Evolutionary conservation across 139 green algal species (phyloP).

Genomic region (Picochlorum sp.): DNA sequence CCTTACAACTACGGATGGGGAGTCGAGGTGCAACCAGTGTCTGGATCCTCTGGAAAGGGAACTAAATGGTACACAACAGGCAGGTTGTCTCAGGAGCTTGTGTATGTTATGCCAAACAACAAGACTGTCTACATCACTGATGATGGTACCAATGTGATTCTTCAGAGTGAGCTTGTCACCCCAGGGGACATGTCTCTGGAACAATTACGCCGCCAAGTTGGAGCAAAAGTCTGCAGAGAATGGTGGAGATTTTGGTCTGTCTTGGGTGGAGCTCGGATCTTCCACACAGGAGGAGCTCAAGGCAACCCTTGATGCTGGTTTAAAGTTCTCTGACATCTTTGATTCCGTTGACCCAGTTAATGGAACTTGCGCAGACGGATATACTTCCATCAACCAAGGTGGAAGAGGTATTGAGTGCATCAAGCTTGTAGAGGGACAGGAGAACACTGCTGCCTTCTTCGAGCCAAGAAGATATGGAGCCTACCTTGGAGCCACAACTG

Average conservation of each 20-base stretch:
- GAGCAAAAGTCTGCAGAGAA: slow-evolving; percentile 6
- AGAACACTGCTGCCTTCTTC: slow-evolving; percentile 39
- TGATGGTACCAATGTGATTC: slow-evolving; percentile 27
- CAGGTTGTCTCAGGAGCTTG: slow-evolving; percentile 20
- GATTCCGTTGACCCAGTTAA: slow-evolving; percentile 12
- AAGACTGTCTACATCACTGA: slow-evolving; percentile 41
- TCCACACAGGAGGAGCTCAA: slow-evolving; percentile 15
- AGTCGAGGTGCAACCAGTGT: slow-evolving; percentile 4
- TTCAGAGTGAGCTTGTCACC: slow-evolving; percentile 15
- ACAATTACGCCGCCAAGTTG: slow-evolving; percentile 13
- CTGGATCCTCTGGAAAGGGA: neutral
- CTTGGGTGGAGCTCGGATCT: slow-evolving; percentile 26
- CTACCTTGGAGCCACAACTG: slow-evolving; percentile 39
- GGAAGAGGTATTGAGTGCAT: slow-evolving; percentile 34
- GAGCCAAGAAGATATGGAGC: slow-evolving; percentile 41
- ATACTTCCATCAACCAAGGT: slow-evolving; percentile 20
- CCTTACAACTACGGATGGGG: slow-evolving; percentile 25
- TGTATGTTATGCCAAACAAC: slow-evolving; percentile 34
- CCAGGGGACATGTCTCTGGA: slow-evolving; percentile 19
- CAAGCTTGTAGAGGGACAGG: slow-evolving; percentile 32
- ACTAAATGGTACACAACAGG: slow-evolving; percentile 30
- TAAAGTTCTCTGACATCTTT: slow-evolving; percentile 41
- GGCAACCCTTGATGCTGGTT: neutral
- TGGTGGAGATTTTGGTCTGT: slow-evolving; percentile 17
- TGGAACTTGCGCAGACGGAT: slow-evolving; percentile 32